phyloP scores from a whole-genome alignment of 257 asterid species.

The Solanum tarapatanum region DNA sequence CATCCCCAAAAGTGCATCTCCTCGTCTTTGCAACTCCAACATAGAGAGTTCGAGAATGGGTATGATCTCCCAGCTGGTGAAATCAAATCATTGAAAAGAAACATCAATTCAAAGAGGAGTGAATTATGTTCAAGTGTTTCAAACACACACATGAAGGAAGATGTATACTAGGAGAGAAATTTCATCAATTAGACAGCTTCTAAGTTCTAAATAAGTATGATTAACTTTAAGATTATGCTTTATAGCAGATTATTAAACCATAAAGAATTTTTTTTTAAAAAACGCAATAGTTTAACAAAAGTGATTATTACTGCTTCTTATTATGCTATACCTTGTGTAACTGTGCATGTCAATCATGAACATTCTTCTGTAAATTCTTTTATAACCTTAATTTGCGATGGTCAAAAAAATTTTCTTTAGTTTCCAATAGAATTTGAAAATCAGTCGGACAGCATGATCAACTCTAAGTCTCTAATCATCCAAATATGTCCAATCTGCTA shows the following conservation, averaged over 20 bases:
- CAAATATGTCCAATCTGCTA: neutral
- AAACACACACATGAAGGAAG: neutral
- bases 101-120: neutral
- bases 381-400: neutral
- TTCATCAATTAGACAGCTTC: neutral
- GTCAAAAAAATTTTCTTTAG: neutral
- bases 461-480: neutral
- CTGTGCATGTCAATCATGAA: neutral
- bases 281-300: neutral
- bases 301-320: neutral
- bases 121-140: neutral
- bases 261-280: too few relatives aligned
- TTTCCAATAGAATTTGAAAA: neutral
- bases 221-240: neutral
- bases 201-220: neutral
- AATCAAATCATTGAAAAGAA: neutral
- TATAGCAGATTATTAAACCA: neutral
- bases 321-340: neutral
- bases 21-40: constrained; percentile 68
- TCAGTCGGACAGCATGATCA: neutral
- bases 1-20: constrained; percentile 51
- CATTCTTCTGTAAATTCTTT: neutral
- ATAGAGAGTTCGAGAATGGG: constrained; percentile 30
- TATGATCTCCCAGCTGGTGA: constrained; percentile 57
- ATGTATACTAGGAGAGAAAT: neutral